A percentile compares a stretch with the other conserved stretches of the same genome.
Evolutionary conservation across 768 basidiomycete genomes (phyloP).

Genomic region (Scleroderma citrinum): DNA sequence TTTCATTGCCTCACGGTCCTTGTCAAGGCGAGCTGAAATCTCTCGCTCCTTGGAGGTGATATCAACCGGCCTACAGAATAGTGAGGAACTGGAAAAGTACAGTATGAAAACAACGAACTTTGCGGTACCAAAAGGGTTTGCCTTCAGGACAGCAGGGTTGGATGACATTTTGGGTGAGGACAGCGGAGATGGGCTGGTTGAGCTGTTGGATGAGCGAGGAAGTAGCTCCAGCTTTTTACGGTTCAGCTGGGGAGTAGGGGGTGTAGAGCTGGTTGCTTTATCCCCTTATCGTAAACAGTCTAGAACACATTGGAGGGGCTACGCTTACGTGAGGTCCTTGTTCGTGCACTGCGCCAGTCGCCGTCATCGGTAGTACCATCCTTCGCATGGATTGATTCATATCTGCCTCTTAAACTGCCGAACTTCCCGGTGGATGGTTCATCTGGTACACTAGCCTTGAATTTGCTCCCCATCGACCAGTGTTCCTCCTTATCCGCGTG

Average conservation of each 20-base stretch:
- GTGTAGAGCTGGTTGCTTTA: conserved; percentile 63
- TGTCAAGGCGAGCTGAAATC: conserved; percentile 64
- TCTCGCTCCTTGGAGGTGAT: conserved; percentile 70
- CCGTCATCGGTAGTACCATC: conserved; percentile 48
- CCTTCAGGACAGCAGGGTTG: conserved; percentile 36
- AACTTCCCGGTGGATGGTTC: conserved; percentile 36
- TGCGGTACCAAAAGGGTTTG: conserved; percentile 87
- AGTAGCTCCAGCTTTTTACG: conserved; percentile 83
- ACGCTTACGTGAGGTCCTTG: conserved; percentile 56
- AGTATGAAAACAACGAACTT: conserved; percentile 40
- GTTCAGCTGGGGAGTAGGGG: conserved; percentile 74
- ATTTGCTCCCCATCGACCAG: conserved; percentile 73
- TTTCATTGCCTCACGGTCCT: conserved; percentile 45
- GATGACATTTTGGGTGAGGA: conserved; percentile 71
- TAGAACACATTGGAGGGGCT: conserved; percentile 4
- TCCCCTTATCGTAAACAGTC: conserved; percentile 6
- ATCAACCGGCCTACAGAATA: conserved; percentile 70
- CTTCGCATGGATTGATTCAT: conserved; percentile 50
- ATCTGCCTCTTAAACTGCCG: conserved; percentile 43
- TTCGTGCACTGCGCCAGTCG: conserved; percentile 64
- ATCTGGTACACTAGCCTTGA: conserved; percentile 48
- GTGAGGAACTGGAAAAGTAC: conserved; percentile 8
- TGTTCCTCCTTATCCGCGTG: conserved; percentile 74
- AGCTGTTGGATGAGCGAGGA: conserved; percentile 66
- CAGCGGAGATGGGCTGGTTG: conserved; percentile 66